These are phyloP conservation scores for Globisporangium takayamanum DNA, from an alignment of 352 stramenopile genomes.

Conservation along the genomic window DNA sequence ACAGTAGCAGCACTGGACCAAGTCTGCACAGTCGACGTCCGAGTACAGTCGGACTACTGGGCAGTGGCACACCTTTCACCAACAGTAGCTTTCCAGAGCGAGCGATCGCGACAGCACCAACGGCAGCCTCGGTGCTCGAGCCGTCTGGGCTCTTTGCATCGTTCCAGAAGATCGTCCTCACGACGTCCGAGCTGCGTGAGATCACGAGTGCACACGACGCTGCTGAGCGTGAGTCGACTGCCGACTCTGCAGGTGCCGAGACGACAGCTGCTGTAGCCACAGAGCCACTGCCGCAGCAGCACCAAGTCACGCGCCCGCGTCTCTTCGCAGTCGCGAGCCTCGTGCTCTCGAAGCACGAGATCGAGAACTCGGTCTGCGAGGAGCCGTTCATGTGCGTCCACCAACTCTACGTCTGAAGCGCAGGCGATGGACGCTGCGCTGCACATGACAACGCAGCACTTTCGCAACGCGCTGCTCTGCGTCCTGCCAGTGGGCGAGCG, in stretches of 20 bases:
- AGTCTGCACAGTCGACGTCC: neutral
- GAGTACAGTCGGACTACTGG: neutral
- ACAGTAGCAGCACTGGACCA: neutral
- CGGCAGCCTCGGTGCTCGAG: neutral
- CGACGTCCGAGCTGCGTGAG: slow-evolving; percentile 9
- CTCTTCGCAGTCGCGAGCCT: slow-evolving; percentile 50
- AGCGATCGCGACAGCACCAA: neutral
- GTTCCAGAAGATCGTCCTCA: slow-evolving; percentile 28
- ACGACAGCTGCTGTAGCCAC: neutral
- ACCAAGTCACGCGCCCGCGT: neutral
- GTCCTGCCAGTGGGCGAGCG: slow-evolving; percentile 40
- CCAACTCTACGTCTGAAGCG: slow-evolving; percentile 33
- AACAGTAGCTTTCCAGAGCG: neutral
- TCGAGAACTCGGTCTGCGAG: slow-evolving; percentile 28
- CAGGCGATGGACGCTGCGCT: slow-evolving; percentile 44
- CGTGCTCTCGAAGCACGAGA: slow-evolving; percentile 43
- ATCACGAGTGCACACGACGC: neutral
- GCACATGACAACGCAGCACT: slow-evolving; percentile 17
- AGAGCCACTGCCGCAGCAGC: neutral
- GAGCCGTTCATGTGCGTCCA: slow-evolving; percentile 53
- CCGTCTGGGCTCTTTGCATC: slow-evolving; percentile 22
- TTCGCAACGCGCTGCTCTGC: slow-evolving; percentile 56
- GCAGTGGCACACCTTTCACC: too few relatives aligned
- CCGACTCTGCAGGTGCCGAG: neutral
- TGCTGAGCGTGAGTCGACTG: neutral